These are phyloP conservation scores for Moesziomyces sp. DNA, from an alignment of 1,284 basidiomycete genomes.

Conservation along the genomic window DNA sequence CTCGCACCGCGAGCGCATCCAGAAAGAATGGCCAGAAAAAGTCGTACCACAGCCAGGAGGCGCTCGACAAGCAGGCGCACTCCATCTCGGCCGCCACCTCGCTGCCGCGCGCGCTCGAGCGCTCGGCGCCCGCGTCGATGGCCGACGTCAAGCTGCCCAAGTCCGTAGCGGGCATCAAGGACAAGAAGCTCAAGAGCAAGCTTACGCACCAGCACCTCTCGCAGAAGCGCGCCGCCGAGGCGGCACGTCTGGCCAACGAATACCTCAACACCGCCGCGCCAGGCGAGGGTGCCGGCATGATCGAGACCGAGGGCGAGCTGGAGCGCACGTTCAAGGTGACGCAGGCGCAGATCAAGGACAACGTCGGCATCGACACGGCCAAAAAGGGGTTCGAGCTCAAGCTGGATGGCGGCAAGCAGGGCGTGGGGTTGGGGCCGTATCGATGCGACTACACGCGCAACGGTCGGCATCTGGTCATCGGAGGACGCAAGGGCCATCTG, in stretches of 20 bases:
- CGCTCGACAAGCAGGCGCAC: slow-evolving; percentile 53
- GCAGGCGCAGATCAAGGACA: slow-evolving; percentile 80
- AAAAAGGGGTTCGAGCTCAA: slow-evolving; percentile 82
- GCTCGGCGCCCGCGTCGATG: slow-evolving; percentile 47
- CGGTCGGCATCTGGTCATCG: slow-evolving; percentile 75
- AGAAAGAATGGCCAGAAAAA: slow-evolving; percentile 20
- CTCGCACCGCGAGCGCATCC: slow-evolving; percentile 14
- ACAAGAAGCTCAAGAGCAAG: slow-evolving; percentile 66
- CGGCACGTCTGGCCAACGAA: slow-evolving; percentile 61
- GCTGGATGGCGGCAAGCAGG: slow-evolving; percentile 74
- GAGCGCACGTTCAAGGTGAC: slow-evolving; percentile 89
- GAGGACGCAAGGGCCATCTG: slow-evolving; percentile 84
- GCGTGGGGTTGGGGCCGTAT: slow-evolving; percentile 76
- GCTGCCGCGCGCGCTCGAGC: slow-evolving; percentile 58
- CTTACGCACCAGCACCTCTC: slow-evolving; percentile 58
- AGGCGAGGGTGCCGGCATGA: slow-evolving; percentile 74
- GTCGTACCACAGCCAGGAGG: slow-evolving; percentile 47
- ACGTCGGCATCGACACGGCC: slow-evolving; percentile 79
- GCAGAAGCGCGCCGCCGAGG: slow-evolving; percentile 56
- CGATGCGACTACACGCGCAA: slow-evolving; percentile 85
- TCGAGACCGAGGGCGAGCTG: slow-evolving; percentile 80
- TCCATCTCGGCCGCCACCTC: slow-evolving; percentile 60
- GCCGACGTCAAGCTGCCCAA: slow-evolving; percentile 58
- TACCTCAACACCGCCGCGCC: slow-evolving; percentile 59
- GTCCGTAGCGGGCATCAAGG: slow-evolving; percentile 51